Evolutionary conservation across 805 yeast genomes (phyloP), one percentile per base, ranked within the genome.

Genomic region (Ogataea zsoltii): DNA sequence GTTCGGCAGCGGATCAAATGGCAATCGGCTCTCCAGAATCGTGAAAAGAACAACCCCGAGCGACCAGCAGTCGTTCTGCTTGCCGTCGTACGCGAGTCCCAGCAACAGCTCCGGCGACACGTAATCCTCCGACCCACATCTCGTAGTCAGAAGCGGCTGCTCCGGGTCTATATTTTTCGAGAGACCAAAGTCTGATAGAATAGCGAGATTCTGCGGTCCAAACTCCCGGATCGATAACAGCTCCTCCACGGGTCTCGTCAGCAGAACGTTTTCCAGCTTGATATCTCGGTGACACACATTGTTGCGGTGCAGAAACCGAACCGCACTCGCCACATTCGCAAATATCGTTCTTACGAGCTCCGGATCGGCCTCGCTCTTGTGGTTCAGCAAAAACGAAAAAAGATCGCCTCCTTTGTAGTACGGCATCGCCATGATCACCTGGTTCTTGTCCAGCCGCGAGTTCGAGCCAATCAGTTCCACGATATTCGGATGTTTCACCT

Each of bases 51-150:
- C 70, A 2, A 94, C 98, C 2, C 99, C 99, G 9, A 91, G 65
- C 1, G 97, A 88, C 99, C 99, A 94, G 15, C 91, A 73, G 63
- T 94, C 99, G 39, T 94, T 85, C 52, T 88, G 81, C 42, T 86
- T 77, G 11, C 99, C 99, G 58, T 92, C 92, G 60, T 94, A 94
- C 6, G 89, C 85, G 45, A 88, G 73, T 1, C 98, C 98, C 80
- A 94, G 79, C 31, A 94, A 69, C 18, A 94, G 68, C 60, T 94
- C 99, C 0, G 99, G 99, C 0, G 97, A 85, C 6, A 94, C 96
- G 58, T 94, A 94, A 62, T 94, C 99, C 51, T 88, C 97, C 1
- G 96, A 88, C 0, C 99, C 99, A 65, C 99, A 94, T 49, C 98
- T 69, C 1, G 98, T 92, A 2, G 87, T 76, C 19, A 95, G 72